A percentile compares a stretch with the other conserved stretches of the same genome.
These are phyloP conservation scores for Saccharomycopsis sp. DNA, from an alignment of 805 yeast species.

Conservation along the genomic window DNA sequence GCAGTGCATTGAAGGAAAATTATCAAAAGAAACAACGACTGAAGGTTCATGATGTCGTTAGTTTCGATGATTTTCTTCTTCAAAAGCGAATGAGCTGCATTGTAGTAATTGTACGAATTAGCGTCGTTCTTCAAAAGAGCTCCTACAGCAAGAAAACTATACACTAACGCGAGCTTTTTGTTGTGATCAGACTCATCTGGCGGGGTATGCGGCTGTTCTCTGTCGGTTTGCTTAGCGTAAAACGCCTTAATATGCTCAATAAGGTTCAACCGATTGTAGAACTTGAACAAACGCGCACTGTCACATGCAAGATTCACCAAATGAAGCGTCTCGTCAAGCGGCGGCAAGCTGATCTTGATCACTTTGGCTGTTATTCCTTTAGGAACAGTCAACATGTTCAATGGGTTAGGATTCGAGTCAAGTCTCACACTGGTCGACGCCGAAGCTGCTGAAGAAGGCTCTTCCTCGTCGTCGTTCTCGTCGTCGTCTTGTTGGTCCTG, in stretches of 20 bases:
- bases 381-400: not conserved
- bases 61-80: slow-evolving; percentile 19
- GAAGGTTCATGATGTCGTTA: slow-evolving; percentile 18
- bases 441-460: not conserved
- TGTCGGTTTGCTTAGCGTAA: slow-evolving; percentile 7
- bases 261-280: slow-evolving; percentile 57
- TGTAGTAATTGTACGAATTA: slow-evolving; percentile 20
- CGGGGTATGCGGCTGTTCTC: not conserved
- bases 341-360: slow-evolving; percentile 63
- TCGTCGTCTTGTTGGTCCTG: too few relatives aligned
- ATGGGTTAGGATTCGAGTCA: not conserved
- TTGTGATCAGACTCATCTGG: slow-evolving; percentile 9
- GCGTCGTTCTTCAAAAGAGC: slow-evolving; percentile 45
- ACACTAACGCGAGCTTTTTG: slow-evolving; percentile 70
- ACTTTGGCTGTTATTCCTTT: not conserved
- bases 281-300: slow-evolving; percentile 77
- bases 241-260: slow-evolving; percentile 15
- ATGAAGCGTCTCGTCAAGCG: slow-evolving; percentile 63
- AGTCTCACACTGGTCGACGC: not conserved
- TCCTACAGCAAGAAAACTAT: slow-evolving; percentile 86
- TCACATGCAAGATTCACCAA: slow-evolving; percentile 76
- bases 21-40: slow-evolving; percentile 75
- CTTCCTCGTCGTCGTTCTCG: not conserved
- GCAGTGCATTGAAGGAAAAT: slow-evolving; percentile 86
- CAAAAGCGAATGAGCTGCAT: slow-evolving; percentile 18